Evolutionary conservation across 1,284 basidiomycete species (phyloP), one percentile per base, ranked within the genome.

Genomic region (Tilletia caries): DNA sequence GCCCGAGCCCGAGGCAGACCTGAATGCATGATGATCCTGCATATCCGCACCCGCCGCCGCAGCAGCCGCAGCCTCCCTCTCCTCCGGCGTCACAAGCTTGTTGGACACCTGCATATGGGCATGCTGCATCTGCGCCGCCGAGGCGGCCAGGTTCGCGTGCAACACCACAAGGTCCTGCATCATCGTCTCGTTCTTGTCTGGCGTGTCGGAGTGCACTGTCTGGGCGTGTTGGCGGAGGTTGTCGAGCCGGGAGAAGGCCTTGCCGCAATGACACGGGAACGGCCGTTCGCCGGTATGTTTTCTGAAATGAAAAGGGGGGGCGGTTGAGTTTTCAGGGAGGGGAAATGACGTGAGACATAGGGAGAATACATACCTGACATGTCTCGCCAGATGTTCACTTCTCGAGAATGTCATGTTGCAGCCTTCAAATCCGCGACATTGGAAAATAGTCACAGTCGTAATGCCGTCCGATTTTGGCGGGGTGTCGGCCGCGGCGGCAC

Each of bases 221-320:
- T 95, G 91, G 0, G 94, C 92, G 84, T 98, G 95, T 81, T 97
- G 95, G 62, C 95, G 89, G 13, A 98, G 88, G 82, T 98, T 98
- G 86, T 98, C 95, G 80, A 97, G 90, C 29, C 95, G 90, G 20
- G 93, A 95, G 82, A 98, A 97, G 71, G 95, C 91, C 83, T 96
- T 95, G 33, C 89, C 89, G 85, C 95, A 98, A 82, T 97, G 94
- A 83, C 95, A 98, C 34, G 76, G 75, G 85, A 97, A 97, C 3
- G 95, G 95, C 5, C 93, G 89, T 83, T 97, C 95, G 71, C 95
- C 95, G 20, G 95, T 97, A 84, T 97, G 95, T 87, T 97, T 97
- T 76, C 94, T 95, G 84, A 1, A 37, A 66, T 32, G 3, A 54
- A 70, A 64, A 73, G 69, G 13, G 43, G 48, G 37, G 25, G 8